These are phyloP conservation scores for Colletotrichum aenigma DNA, from an alignment of 2,329 filamentous ascomycete species.

Conservation along the genomic window DNA sequence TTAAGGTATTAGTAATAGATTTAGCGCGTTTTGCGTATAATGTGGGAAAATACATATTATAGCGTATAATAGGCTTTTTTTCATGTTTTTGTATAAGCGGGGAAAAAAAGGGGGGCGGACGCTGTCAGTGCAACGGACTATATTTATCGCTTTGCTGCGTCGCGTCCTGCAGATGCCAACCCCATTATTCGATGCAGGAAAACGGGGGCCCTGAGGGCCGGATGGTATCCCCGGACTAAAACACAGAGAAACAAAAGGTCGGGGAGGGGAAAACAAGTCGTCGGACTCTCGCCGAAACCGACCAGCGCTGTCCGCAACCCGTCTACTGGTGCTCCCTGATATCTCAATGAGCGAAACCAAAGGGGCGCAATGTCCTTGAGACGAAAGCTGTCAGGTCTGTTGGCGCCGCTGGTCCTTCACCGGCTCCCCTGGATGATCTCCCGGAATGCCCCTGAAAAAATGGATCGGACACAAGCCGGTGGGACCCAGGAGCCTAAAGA, in stretches of 20 bases:
- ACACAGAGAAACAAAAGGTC: neutral
- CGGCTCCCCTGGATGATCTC: conserved; percentile 21
- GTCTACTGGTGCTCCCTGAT: neutral
- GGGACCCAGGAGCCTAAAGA: conserved; percentile 19
- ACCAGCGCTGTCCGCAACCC: neutral
- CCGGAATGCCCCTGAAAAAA: conserved; percentile 17
- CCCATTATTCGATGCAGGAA: conserved; percentile 2
- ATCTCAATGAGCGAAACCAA: neutral
- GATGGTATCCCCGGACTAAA: neutral
- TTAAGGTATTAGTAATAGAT: too few species aligned
- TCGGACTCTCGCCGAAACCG: neutral
- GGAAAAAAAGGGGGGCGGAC: too few species aligned
- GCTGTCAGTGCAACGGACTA: too few species aligned
- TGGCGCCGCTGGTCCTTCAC: conserved; percentile 6
- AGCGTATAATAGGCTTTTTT: too few species aligned
- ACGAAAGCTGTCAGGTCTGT: neutral
- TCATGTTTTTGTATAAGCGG: too few species aligned
- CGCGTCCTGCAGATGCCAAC: conserved; percentile 6
- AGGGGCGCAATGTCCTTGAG: neutral
- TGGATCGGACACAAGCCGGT: conserved; percentile 20
- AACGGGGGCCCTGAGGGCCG: neutral
- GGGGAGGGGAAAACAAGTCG: neutral
- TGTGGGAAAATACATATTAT: too few species aligned
- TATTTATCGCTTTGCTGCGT: neutral
- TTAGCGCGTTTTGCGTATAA: too few species aligned